phyloP scores from a whole-genome alignment of 108 stramenopile genomes.

The Cylindrotheca closterium region DNA sequence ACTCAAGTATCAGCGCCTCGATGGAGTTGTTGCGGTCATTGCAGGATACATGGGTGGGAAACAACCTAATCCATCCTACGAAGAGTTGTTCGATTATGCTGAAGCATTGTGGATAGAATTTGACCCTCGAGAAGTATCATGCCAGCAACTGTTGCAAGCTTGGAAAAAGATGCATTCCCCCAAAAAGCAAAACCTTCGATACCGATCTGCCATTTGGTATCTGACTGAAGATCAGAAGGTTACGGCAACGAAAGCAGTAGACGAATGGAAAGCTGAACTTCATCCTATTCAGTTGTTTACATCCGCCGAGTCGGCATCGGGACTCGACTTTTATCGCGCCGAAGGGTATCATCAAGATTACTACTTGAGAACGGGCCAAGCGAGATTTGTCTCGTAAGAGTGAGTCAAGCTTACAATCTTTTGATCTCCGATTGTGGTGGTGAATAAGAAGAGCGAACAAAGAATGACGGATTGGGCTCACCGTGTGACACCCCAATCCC shows the following conservation, averaged over 20 bases:
- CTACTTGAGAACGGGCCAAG: slow-evolving; percentile 7
- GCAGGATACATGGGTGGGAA: slow-evolving; percentile 57
- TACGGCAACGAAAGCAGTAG: no score
- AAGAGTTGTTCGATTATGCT: slow-evolving; percentile 45
- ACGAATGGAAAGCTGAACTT: no score
- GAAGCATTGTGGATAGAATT: slow-evolving; percentile 53
- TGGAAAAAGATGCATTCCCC: slow-evolving; percentile 45
- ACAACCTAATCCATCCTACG: slow-evolving; percentile 44
- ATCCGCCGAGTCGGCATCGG: slow-evolving; percentile 41
- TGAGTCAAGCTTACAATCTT: no score
- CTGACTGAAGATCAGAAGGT: slow-evolving; percentile 17
- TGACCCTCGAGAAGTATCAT: slow-evolving; percentile 41
- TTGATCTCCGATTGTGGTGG: no score
- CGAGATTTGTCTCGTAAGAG: background rate
- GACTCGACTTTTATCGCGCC: slow-evolving; percentile 48
- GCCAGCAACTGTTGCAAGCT: slow-evolving; percentile 41
- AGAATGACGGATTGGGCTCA: no score
- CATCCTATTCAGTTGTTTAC: slow-evolving; percentile 30
- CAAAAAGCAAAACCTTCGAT: slow-evolving; percentile 35
- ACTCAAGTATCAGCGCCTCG: slow-evolving; percentile 41
- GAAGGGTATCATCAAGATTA: slow-evolving; percentile 64
- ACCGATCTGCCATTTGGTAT: slow-evolving; percentile 49
- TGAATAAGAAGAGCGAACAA: no score
- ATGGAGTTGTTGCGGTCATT: slow-evolving; percentile 44
- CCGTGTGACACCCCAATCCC: no score